Evolutionary conservation across 306 rosid species (phyloP).

Genomic region (Mimosa bimucronata): DNA sequence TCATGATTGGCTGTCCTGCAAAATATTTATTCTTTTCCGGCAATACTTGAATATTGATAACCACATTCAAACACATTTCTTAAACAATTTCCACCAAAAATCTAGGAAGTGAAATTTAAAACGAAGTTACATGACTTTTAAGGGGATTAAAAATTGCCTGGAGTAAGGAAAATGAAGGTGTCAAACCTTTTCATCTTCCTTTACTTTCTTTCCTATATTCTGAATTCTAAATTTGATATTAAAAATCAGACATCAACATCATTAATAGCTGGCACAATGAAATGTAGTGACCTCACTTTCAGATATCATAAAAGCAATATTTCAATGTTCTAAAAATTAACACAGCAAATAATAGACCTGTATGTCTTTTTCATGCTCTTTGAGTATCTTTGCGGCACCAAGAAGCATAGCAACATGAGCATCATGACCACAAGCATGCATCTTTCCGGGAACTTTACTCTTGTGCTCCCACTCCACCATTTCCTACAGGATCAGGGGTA

Average conservation of each 20-base stretch:
- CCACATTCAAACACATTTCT: too few species aligned
- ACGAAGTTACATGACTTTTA: not conserved
- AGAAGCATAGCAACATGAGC: conserved; percentile 93
- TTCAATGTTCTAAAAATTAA: not conserved
- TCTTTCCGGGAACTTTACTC: conserved; percentile 81
- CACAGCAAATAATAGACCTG: conserved; percentile 45
- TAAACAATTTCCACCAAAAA: not conserved
- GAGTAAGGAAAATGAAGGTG: not conserved
- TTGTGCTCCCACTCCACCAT: conserved; percentile 93
- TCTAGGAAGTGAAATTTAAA: not conserved
- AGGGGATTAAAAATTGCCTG: not conserved
- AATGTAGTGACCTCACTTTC: conserved; percentile 1
- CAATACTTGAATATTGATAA: too few species aligned
- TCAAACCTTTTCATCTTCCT: conserved; percentile 13
- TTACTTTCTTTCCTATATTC: not conserved
- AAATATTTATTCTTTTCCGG: not conserved
- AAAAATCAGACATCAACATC: not conserved
- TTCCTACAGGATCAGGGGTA: conserved; percentile 52
- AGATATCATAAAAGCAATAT: conserved; percentile 5
- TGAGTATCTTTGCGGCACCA: conserved; percentile 87
- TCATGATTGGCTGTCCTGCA: not conserved
- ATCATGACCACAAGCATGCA: conserved; percentile 99
- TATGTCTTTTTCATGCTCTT: conserved; percentile 69
- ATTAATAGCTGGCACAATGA: conserved; percentile 11
- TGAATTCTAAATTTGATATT: not conserved